Evolutionary conservation across 257 asterid species (phyloP).

Genomic region (Solanum corneliomulleri): DNA sequence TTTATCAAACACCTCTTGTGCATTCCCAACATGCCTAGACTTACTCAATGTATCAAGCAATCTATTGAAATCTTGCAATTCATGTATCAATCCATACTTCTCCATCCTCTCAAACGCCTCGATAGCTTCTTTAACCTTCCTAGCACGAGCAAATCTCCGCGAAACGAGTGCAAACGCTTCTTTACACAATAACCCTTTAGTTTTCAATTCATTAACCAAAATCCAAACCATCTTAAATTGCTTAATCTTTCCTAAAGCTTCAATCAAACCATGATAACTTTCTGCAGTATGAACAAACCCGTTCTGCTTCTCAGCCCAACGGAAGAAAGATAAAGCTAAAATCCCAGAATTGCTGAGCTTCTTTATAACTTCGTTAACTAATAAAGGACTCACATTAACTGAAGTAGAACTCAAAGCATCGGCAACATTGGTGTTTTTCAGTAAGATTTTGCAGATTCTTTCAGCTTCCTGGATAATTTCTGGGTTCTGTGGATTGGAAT

Average conservation of each 20-base stretch:
- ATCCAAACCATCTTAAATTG: slow-evolving; percentile 77
- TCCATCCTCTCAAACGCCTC: slow-evolving; percentile 73
- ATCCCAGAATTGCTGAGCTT: slow-evolving; percentile 61
- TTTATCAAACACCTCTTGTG: slow-evolving; percentile 67
- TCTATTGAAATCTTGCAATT: slow-evolving; percentile 59
- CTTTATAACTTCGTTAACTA: slow-evolving; percentile 53
- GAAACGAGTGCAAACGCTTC: slow-evolving; percentile 64
- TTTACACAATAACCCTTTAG: slow-evolving; percentile 28
- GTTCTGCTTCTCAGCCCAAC: slow-evolving; percentile 62
- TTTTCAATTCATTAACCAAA: slow-evolving; percentile 58
- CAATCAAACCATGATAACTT: slow-evolving; percentile 62
- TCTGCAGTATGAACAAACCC: slow-evolving; percentile 24
- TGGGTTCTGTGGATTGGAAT: slow-evolving; percentile 3
- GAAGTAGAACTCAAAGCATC: slow-evolving; percentile 23
- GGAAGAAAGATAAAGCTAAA: slow-evolving; percentile 56
- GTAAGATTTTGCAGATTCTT: slow-evolving; percentile 31
- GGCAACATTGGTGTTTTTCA: slow-evolving; percentile 18
- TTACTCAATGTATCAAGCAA: slow-evolving; percentile 68
- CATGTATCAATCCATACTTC: slow-evolving; percentile 46
- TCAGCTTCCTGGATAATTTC: slow-evolving; percentile 27
- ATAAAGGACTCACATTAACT: slow-evolving; percentile 22
- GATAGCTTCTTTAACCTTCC: slow-evolving; percentile 56
- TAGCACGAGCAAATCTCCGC: slow-evolving; percentile 70
- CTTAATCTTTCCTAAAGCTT: slow-evolving; percentile 64
- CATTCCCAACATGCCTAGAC: slow-evolving; percentile 46